phyloP scores from a whole-genome alignment of 768 basidiomycete genomes.

The Favolaschia claudopus region DNA sequence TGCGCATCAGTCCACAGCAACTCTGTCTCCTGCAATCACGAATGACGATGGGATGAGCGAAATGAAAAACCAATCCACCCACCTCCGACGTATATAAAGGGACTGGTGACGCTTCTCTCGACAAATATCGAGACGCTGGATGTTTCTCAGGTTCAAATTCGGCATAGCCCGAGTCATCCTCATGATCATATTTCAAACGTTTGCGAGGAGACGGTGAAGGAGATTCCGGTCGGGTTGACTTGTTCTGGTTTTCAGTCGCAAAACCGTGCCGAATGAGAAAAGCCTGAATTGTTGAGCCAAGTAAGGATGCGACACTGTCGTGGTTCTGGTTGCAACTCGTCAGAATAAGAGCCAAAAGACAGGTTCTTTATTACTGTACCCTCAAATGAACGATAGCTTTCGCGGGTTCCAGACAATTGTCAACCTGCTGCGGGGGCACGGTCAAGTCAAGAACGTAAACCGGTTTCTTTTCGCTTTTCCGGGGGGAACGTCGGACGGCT shows the following conservation, averaged over 20 bases:
- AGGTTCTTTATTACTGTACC: too few species aligned
- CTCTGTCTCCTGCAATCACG: slow-evolving; percentile 37
- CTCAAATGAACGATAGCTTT: slow-evolving; percentile 73
- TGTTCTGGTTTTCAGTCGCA: slow-evolving; percentile 32
- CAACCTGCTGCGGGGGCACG: slow-evolving; percentile 70
- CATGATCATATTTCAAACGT: slow-evolving; percentile 50
- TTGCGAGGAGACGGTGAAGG: slow-evolving; percentile 55
- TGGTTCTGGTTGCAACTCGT: slow-evolving; percentile 55
- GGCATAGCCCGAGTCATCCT: slow-evolving; percentile 45
- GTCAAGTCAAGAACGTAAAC: slow-evolving; percentile 84
- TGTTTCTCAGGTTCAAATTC: slow-evolving; percentile 28
- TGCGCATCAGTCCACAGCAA: slow-evolving; percentile 69
- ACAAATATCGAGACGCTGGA: not conserved
- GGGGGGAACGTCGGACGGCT: slow-evolving; percentile 77
- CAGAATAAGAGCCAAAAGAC: slow-evolving; percentile 4
- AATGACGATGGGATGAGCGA: slow-evolving; percentile 5
- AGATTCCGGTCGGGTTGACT: slow-evolving; percentile 15
- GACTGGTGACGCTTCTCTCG: slow-evolving; percentile 14
- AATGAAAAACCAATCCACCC: not conserved
- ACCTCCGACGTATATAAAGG: slow-evolving; percentile 20
- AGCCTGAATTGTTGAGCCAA: slow-evolving; percentile 63
- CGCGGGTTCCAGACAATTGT: slow-evolving; percentile 82
- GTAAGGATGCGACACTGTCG: slow-evolving; percentile 58
- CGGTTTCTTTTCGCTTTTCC: slow-evolving; percentile 79
- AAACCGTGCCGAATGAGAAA: slow-evolving; percentile 77